Base-by-base conservation (phyloP, 306 rosid species). In the Rosa rugosa region DNA sequence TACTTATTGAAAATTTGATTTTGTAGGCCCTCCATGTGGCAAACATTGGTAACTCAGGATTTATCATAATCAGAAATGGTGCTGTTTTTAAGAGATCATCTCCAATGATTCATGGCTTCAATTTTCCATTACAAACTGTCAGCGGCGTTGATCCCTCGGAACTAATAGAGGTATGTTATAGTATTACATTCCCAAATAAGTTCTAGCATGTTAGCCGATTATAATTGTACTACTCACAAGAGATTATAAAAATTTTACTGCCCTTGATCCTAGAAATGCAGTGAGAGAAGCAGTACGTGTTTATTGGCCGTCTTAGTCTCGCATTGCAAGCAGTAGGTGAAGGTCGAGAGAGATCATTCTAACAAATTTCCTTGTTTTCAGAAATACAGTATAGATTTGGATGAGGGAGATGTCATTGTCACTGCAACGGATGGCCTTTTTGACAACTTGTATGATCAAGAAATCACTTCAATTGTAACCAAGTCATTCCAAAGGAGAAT, bases 391-490 rank as follows among this genome's bases (percentile, higher is more conserved):
- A 80, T 93, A 17, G 86, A 82, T 81, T 82, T 93, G 81, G 78
- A 88, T 20, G 90, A 80, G 17, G 97, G 97, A 41, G 98, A 93
- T 73, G 87, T 89, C 73, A 82, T 93, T 83, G 78, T 91, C 47
- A 80, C 84, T 16, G 97, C 89, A 78, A 93, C 97, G 8, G 91
- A 93, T 63, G 98, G 96, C 79, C 92, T 93, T 69, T 91, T 93
- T 60, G 90, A 93, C 81, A 93, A 93, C 81, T 92, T 93, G 71
- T 89, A 93, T 51, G 94, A 87, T 73, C 88, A 89, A 85, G 98
- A 91, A 83, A 91, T 93, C 71, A 86, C 87, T 72, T 83, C 87
- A 56, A 38, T 80, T 53, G 50, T 89, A 76, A 81, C 84, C 18
- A 86, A 85, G 71, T 85, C 91, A 42, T 49, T 89, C 71, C 83